phyloP scores from a whole-genome alignment of 345 rosid species.

The Gossypioides kirkii region DNA sequence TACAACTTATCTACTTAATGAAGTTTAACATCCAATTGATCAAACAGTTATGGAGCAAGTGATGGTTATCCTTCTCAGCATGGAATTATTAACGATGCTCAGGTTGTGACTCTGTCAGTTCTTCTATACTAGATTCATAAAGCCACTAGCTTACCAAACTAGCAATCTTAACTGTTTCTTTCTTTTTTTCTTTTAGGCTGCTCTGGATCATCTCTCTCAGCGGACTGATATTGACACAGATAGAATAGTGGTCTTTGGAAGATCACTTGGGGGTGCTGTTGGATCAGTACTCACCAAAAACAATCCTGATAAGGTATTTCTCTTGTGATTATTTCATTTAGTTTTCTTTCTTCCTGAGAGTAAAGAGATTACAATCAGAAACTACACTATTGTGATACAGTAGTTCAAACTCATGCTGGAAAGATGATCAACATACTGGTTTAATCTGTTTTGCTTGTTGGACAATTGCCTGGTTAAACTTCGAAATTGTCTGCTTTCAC shows the following conservation, averaged over 20 bases:
- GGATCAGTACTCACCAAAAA: slow-evolving; percentile 84
- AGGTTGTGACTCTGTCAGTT: slow-evolving; percentile 43
- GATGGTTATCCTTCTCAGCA: slow-evolving; percentile 96
- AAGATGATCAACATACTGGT: not conserved
- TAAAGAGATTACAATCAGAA: not conserved
- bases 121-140: slow-evolving; percentile 1
- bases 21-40: slow-evolving; percentile 21
- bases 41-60: slow-evolving; percentile 82
- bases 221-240: slow-evolving; percentile 90
- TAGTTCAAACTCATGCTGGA: slow-evolving; percentile 5
- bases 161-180: slow-evolving; percentile 3
- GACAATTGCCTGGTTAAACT: not conserved
- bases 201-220: slow-evolving; percentile 85
- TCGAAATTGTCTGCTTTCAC: not conserved
- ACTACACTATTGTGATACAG: not conserved
- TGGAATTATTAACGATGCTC: slow-evolving; percentile 85
- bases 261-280: slow-evolving; percentile 99
- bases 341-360: not conserved
- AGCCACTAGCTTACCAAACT: slow-evolving; percentile 13
- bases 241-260: slow-evolving; percentile 87
- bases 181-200: slow-evolving; percentile 54
- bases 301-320: slow-evolving; percentile 81
- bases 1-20: slow-evolving; percentile 17
- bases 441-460: not conserved
- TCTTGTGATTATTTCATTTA: not conserved